Percentiles rank a stretch among this genome's conserved stretches.
These are phyloP conservation scores for Abelmoschus esculentus DNA, from an alignment of 345 rosid species.

Conservation along the genomic window DNA sequence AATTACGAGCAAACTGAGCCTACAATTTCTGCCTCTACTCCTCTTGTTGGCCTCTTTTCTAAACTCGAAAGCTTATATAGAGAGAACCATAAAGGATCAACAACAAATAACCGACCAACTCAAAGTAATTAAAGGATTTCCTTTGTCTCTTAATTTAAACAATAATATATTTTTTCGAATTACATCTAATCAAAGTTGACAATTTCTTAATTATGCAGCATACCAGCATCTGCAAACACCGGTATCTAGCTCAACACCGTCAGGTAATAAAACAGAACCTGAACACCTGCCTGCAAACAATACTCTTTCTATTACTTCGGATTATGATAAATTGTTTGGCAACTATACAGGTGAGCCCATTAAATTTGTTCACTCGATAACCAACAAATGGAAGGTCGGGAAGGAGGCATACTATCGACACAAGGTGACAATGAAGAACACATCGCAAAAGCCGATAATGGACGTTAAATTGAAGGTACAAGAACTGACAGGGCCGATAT, in stretches of 20 bases:
- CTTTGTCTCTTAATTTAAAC: background rate
- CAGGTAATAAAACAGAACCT: conserved; percentile 18
- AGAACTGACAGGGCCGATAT: conserved; percentile 46
- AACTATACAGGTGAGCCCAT: conserved; percentile 11
- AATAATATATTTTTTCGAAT: background rate
- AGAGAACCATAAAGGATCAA: conserved; percentile 15
- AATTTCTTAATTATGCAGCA: background rate
- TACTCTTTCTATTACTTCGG: too few species aligned
- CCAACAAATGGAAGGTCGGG: conserved; percentile 44
- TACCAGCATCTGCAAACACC: background rate
- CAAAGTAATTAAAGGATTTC: background rate
- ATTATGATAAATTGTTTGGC: background rate
- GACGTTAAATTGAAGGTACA: conserved; percentile 29
- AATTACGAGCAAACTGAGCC: conserved; percentile 63
- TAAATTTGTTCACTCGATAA: conserved; percentile 20
- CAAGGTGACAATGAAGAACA: conserved; percentile 61
- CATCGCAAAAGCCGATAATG: conserved; percentile 36
- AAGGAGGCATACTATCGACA: conserved; percentile 47
- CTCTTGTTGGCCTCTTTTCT: conserved; percentile 48
- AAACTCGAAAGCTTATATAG: conserved; percentile 32
- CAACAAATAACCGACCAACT: conserved; percentile 11
- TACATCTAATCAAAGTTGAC: background rate
- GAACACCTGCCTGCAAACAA: too few species aligned
- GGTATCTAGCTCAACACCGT: conserved; percentile 18
- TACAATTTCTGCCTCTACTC: conserved; percentile 47